phyloP scores from a whole-genome alignment of 768 basidiomycete species.

The Russula earlei region DNA sequence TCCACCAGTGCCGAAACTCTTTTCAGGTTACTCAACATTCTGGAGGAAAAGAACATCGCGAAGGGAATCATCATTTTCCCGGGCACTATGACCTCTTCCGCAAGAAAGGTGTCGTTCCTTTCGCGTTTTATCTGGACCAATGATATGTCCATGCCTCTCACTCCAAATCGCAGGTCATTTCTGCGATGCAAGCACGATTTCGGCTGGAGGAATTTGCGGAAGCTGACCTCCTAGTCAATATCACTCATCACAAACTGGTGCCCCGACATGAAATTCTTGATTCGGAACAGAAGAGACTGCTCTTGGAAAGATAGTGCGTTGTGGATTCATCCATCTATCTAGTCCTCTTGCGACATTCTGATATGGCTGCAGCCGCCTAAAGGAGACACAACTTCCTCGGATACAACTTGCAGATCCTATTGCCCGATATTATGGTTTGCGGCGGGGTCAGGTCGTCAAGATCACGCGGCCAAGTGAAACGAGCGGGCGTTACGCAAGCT shows the following conservation, averaged over 20 bases:
- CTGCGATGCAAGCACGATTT: constrained; percentile 80
- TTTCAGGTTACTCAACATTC: constrained; percentile 70
- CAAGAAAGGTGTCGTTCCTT: constrained; percentile 65
- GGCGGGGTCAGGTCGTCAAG: constrained; percentile 95
- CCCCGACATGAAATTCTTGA: constrained; percentile 86
- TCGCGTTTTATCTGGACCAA: neutral
- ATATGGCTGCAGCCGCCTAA: constrained; percentile 64
- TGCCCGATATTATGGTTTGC: constrained; percentile 95
- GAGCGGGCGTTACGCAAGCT: constrained; percentile 86
- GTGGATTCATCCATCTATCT: constrained; percentile 1
- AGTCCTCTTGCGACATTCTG: constrained; percentile 6
- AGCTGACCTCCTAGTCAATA: constrained; percentile 93
- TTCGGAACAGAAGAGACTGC: constrained; percentile 72
- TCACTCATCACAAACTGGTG: constrained; percentile 91
- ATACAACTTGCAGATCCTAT: constrained; percentile 96
- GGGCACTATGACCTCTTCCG: constrained; percentile 93
- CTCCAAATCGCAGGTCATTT: constrained; percentile 59
- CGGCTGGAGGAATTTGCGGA: constrained; percentile 94
- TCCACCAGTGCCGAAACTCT: neutral
- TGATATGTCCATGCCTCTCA: neutral
- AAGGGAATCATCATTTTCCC: constrained; percentile 94
- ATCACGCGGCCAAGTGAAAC: constrained; percentile 97
- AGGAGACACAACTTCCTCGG: constrained; percentile 95
- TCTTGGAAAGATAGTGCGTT: constrained; percentile 90
- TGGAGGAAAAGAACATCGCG: constrained; percentile 86